Percentiles rank a stretch among this genome's conserved stretches.
phyloP scores from a whole-genome alignment of 441 rosid species.

The Populus hybrid region DNA sequence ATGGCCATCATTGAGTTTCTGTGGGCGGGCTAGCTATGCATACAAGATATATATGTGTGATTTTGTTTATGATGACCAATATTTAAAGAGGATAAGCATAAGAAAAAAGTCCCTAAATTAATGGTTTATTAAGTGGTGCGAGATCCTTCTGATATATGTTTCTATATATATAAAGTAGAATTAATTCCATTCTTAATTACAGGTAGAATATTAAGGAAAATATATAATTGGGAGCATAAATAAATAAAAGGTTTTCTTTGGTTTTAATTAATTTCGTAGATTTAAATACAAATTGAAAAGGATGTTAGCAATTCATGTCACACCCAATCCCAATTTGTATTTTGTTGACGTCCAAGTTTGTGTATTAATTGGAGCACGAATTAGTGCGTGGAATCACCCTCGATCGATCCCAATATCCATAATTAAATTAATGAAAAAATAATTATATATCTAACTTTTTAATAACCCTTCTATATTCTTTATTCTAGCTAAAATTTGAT shows the following conservation, averaged over 20 bases:
- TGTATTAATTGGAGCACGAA: not conserved
- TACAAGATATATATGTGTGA: constrained; percentile 15
- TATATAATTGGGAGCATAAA: not conserved
- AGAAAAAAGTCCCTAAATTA: constrained; percentile 4
- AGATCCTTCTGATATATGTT: not conserved
- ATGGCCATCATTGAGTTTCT: constrained; percentile 31
- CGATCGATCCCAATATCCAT: no score
- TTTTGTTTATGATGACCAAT: constrained; percentile 9
- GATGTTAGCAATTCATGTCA: not conserved
- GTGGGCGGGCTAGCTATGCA: constrained; percentile 26
- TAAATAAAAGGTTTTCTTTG: not conserved
- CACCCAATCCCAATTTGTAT: not conserved
- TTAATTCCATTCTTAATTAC: not conserved
- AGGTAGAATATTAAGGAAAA: not conserved
- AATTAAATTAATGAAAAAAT: no score
- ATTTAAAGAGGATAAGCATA: constrained; percentile 6
- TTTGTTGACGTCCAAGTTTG: not conserved
- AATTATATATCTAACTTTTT: no score
- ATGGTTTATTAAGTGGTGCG: constrained; percentile 13
- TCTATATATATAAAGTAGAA: constrained; percentile 2
- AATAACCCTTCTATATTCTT: not conserved
- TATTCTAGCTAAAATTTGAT: not conserved
- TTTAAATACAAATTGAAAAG: not conserved
- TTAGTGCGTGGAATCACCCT: no score
- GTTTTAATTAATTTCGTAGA: not conserved